A percentile compares a stretch with the other conserved stretches of the same genome.
Evolutionary conservation across 352 stramenopile genomes (phyloP).

Genomic region (Thalassiosira livingstoniorum): DNA sequence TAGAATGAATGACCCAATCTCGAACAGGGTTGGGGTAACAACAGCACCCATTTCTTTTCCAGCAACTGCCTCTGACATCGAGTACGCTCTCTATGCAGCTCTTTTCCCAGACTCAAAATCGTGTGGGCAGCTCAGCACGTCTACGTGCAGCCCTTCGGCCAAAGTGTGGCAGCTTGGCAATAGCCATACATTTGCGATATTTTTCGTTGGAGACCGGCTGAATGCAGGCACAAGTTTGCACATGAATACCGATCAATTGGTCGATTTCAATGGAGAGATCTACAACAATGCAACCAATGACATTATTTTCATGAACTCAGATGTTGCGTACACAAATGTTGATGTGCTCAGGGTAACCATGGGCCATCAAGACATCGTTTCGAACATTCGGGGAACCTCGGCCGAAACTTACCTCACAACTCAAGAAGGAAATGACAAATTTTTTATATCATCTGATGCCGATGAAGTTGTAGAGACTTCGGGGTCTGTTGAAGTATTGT

Average conservation of each 20-base stretch:
- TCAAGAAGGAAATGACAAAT: conserved; percentile 51
- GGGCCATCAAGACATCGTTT: conserved; percentile 40
- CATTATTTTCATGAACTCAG: conserved; percentile 41
- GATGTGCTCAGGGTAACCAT: conserved; percentile 41
- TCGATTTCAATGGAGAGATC: conserved; percentile 44
- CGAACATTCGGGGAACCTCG: conserved; percentile 58
- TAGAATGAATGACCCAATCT: conserved; percentile 40
- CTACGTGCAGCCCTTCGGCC: conserved; percentile 33
- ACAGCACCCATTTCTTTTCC: conserved; percentile 27
- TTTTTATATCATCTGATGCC: conserved; percentile 59
- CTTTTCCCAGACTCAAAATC: conserved; percentile 23
- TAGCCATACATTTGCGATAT: conserved; percentile 49
- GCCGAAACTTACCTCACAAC: conserved; percentile 41
- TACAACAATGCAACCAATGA: conserved; percentile 58
- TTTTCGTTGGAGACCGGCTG: conserved; percentile 56
- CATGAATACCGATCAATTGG: conserved; percentile 20
- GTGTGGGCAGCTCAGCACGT: conserved; percentile 27
- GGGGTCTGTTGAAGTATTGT: conserved; percentile 35
- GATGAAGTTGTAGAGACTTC: conserved; percentile 47
- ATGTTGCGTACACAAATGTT: conserved; percentile 59
- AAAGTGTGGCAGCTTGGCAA: conserved; percentile 45
- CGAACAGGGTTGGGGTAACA: conserved; percentile 3
- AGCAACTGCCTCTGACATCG: conserved; percentile 35
- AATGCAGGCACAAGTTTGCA: conserved; percentile 45
- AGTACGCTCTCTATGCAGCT: conserved; percentile 18